Conservation (phyloP, 2,329 filamentous ascomycete genomes). For the Neocucurbitaria cava region DNA sequence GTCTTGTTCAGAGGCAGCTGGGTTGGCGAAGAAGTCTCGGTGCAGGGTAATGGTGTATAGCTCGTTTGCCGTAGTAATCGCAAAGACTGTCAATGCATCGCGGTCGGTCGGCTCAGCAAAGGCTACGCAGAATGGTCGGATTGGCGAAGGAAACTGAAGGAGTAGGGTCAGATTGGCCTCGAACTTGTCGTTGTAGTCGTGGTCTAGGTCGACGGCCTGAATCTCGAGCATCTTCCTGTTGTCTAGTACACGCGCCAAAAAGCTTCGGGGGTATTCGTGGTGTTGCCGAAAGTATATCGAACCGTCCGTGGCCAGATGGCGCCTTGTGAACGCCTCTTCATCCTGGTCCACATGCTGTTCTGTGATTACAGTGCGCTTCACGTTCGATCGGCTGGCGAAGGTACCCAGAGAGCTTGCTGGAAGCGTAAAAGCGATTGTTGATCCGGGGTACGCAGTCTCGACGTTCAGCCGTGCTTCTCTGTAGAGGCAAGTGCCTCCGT, state of each 20-base stretch:
- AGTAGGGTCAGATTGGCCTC: slow-evolving; percentile 80
- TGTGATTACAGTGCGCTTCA: slow-evolving; percentile 46
- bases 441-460: slow-evolving; percentile 73
- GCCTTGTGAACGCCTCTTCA: slow-evolving; percentile 74
- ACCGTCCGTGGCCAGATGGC: slow-evolving; percentile 74
- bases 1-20: slow-evolving; percentile 72
- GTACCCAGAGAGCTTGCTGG: slow-evolving; percentile 42
- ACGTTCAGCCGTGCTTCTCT: slow-evolving; percentile 88
- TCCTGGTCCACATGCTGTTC: slow-evolving; percentile 61
- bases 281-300: slow-evolving; percentile 85
- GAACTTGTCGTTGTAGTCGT: slow-evolving; percentile 66
- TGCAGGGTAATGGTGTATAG: slow-evolving; percentile 85
- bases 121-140: slow-evolving; percentile 79
- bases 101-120: slow-evolving; percentile 81
- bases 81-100: slow-evolving; percentile 79
- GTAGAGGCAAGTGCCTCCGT: slow-evolving; percentile 72
- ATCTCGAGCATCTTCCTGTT: slow-evolving; percentile 82
- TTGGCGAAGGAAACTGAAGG: slow-evolving; percentile 75
- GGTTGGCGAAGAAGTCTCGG: slow-evolving; percentile 79
- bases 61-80: slow-evolving; percentile 78
- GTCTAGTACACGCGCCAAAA: slow-evolving; percentile 89
- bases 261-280: slow-evolving; percentile 78
- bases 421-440: slow-evolving; percentile 69
- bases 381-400: slow-evolving; percentile 38
- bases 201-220: slow-evolving; percentile 78